Evolutionary conservation across 176 grass and related monocot genomes (phyloP), one percentile per base, ranked within the genome.

Genomic region (Hyparrhenia diplandra): DNA sequence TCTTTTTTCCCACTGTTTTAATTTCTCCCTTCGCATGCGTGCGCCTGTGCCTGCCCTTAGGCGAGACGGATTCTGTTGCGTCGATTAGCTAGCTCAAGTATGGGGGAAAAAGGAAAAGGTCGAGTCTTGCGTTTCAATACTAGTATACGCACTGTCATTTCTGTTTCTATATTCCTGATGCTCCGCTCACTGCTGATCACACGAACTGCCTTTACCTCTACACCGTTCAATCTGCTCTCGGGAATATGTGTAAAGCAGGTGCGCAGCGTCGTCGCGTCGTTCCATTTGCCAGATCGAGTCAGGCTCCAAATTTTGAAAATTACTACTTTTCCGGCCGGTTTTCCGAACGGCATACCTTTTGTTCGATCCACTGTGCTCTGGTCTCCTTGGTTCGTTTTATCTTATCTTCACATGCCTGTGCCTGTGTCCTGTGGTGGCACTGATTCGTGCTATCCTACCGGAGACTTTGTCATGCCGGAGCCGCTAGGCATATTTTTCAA

Each of bases 231-330:
- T 83, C 80, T 88, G 86, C 79, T 67, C 45, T 0, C 8, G n/a
- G 28, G 90, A 86, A 92, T 88, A 74, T 13, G 35, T 23, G 13
- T 51, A 88, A 89, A 88, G 83, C 28, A 49, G 75, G 67, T 31
- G 32, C 61, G 7, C 5, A 4, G 24, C 16, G 14, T 62, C 49
- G n/a, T 88, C 66, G 2, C 40, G 54, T 80, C 12, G 8, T 55
- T 18, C 75, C 43, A 64, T 21, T 87, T 81, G 85, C 71, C 30
- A 4, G 25, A 63, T 51, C 49, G 58, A 81, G 71, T 71, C 71
- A 71, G 55, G 77, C 13, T 72, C 69, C 2, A 29, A 30, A 57
- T 10, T 20, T 30, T 49, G 37, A 34, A 76, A 81, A 76, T n/a
- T 57, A 12, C 64, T 17, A 57, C 54, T 68, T 83, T 88, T 74